Conservation (phyloP, 805 yeast species). For the Suhomyces tanzawaensis region DNA sequence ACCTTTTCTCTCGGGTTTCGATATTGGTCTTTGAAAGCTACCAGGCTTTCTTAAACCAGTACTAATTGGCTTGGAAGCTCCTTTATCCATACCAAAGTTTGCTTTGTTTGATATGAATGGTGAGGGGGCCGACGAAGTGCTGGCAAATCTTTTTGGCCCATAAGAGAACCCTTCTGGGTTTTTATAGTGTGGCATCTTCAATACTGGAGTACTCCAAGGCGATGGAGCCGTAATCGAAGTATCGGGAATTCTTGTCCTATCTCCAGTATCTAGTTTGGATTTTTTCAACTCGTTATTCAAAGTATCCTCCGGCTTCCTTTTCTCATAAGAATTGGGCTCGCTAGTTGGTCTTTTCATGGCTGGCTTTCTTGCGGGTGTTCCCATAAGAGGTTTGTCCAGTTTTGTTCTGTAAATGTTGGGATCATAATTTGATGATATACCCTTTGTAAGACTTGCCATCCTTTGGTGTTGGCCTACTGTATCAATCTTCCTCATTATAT, state of each 20-base stretch:
- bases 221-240: constrained; percentile 10
- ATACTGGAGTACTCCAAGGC: constrained; percentile 4
- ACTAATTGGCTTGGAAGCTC: constrained; percentile 4
- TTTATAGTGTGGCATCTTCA: constrained; percentile 27
- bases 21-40: constrained; percentile 31
- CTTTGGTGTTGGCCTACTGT: constrained; percentile 23
- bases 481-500: constrained; percentile 21
- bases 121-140: constrained; percentile 12
- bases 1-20: constrained; percentile 16
- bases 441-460: constrained; percentile 22
- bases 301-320: background rate
- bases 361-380: too few relatives aligned
- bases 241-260: too few relatives aligned
- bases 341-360: too few relatives aligned
- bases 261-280: constrained; percentile 4
- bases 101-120: constrained; percentile 32
- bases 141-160: background rate
- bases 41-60: constrained; percentile 31
- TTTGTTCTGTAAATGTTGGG: too few relatives aligned
- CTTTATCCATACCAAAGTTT: constrained; percentile 11
- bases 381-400: too few relatives aligned
- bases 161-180: constrained; percentile 13
- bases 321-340: constrained; percentile 5
- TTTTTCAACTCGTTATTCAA: constrained; percentile 6
- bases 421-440: too few relatives aligned